Evolutionary conservation across 257 asterid genomes (phyloP), one percentile per base, ranked within the genome.

Genomic region (Avicennia marina): DNA sequence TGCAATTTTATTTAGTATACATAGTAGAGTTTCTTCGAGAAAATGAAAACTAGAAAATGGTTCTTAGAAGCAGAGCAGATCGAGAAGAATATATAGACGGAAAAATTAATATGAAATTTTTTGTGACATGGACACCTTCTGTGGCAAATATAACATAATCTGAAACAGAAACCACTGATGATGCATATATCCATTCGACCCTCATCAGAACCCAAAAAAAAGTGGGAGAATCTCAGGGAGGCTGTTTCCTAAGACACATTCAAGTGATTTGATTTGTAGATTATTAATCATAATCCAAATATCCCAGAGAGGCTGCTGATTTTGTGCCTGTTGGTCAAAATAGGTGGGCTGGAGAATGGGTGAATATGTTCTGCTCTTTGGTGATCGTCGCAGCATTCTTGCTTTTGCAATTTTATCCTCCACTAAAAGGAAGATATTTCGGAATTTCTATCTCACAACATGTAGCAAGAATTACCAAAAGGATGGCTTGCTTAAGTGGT

Each of bases 321-420:
- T 67, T 36, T 50, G 44, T 3, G 8, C 19, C 56, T 18, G 1
- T 63, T 66, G 60, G 81, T 75, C 74, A 75, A 75, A 53, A 70
- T 50, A 61, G 55, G 72, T 63, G 77, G 65, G 77, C 77, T 53
- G 63, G 24, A 13, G 60, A 59, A 58, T 32, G 58, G 29, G 57
- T 66, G 80, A 56, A 74, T 74, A 69, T 70, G 70, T 75, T 63
- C 77, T 66, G 16, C 8, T 38, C 19, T 25, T 4, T 71, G 59
- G 51, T 54, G 68, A 54, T 40, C 57, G 52, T 58, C 58, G 71
- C 74, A 57, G 58, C 56, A 52, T 24, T 27, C 42, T 62, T 66
- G 59, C 58, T 61, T 61, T 56, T 61, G 39, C 43, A 39, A 47
- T 54, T n/a, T 17, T 39, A 27, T 50, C 49, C 36, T 66, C 70